Evolutionary conservation across 108 stramenopile genomes (phyloP).

Genomic region (Cyclotella atomus): DNA sequence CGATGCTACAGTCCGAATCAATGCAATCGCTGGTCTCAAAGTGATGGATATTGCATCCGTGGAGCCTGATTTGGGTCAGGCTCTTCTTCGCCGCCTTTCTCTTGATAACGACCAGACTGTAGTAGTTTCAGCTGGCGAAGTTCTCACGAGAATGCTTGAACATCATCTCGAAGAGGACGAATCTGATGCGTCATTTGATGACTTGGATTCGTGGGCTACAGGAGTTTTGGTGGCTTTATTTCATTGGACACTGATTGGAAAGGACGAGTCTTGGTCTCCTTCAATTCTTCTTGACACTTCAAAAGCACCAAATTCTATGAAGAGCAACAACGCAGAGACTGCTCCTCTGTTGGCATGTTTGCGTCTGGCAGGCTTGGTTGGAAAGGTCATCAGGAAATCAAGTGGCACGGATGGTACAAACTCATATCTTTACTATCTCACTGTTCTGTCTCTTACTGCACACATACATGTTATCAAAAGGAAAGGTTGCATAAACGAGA

Average conservation of each 20-base stretch:
- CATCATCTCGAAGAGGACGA: slow-evolving; percentile 5
- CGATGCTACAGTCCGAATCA: slow-evolving; percentile 59
- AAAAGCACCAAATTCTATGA: slow-evolving; percentile 1
- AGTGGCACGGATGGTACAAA: slow-evolving; percentile 15
- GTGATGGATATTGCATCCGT: slow-evolving; percentile 12
- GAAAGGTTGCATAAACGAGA: slow-evolving; percentile 1
- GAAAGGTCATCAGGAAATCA: slow-evolving; percentile 21
- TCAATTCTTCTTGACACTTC: background rate
- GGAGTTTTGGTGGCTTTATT: slow-evolving; percentile 34
- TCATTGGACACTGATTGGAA: slow-evolving; percentile 41
- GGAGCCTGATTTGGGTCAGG: slow-evolving; percentile 43
- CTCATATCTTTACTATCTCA: slow-evolving; percentile 12
- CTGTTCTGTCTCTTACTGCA: slow-evolving; percentile 41
- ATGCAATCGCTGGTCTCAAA: slow-evolving; percentile 58
- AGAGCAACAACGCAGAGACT: background rate
- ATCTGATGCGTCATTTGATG: slow-evolving; percentile 14
- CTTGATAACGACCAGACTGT: slow-evolving; percentile 63
- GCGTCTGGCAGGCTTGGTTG: slow-evolving; percentile 33
- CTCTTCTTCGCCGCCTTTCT: slow-evolving; percentile 64
- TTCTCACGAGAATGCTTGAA: slow-evolving; percentile 41
- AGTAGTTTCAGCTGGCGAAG: slow-evolving; percentile 56
- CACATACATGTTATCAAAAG: slow-evolving; percentile 12
- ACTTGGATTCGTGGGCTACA: slow-evolving; percentile 27
- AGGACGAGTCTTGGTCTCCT: slow-evolving; percentile 33
- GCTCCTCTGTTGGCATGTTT: slow-evolving; percentile 39